A percentile compares a stretch with the other conserved stretches of the same genome.
Conservation (phyloP, 164 flowering plant genomes). For the Santalum album region DNA sequence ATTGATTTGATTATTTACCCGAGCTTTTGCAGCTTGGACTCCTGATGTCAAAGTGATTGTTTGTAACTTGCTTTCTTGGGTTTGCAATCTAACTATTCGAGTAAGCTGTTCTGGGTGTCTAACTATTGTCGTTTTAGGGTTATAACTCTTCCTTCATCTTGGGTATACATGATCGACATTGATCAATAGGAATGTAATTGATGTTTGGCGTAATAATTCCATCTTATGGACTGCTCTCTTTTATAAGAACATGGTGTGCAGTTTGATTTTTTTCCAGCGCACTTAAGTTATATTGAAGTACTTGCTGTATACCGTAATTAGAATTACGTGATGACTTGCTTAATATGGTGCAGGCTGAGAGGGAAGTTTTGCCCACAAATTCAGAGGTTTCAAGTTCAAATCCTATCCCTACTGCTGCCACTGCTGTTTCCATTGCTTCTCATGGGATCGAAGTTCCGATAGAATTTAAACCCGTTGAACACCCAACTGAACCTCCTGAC, state of each 20-base stretch:
- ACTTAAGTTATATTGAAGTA: neutral
- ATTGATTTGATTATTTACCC: too few relatives aligned
- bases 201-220: too few relatives aligned
- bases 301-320: neutral
- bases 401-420: constrained; percentile 15
- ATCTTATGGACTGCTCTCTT: neutral
- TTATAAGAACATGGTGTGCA: neutral
- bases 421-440: constrained; percentile 19
- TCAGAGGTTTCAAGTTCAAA: constrained; percentile 26
- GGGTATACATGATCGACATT: too few relatives aligned
- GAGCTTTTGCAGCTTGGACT: too few relatives aligned
- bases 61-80: too few relatives aligned
- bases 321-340: neutral
- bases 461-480: constrained; percentile 91
- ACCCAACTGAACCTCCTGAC: constrained; percentile 78
- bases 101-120: too few relatives aligned
- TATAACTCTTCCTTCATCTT: too few relatives aligned
- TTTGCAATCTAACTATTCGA: too few relatives aligned
- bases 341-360: constrained; percentile 42
- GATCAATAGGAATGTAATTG: too few relatives aligned
- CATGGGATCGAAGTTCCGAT: constrained; percentile 80
- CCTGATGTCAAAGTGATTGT: too few relatives aligned
- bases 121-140: too few relatives aligned
- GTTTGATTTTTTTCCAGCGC: neutral
- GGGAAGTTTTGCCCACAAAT: constrained; percentile 42